A percentile compares a stretch with the other conserved stretches of the same genome.
Evolutionary conservation across 2,329 filamentous ascomycete species (phyloP).

Genomic region (Magnaporthiopsis rhizophila): DNA sequence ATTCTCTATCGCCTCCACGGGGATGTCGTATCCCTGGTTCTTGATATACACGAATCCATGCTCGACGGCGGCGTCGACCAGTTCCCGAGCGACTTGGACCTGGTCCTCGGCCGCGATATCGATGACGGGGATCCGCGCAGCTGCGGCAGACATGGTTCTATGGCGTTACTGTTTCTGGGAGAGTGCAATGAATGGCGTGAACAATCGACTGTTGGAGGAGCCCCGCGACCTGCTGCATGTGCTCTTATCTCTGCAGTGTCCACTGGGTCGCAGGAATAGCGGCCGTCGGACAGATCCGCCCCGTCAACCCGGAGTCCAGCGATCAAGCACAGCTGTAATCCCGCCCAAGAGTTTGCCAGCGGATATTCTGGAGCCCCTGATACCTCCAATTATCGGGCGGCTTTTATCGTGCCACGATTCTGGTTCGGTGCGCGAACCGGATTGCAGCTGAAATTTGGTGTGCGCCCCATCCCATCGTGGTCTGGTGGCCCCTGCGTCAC

Average conservation of each 20-base stretch:
- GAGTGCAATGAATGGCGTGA: background rate
- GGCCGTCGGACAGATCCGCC: background rate
- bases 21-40: constrained; percentile 63
- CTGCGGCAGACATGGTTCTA: constrained; percentile 19
- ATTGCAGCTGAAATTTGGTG: background rate
- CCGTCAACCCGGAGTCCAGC: background rate
- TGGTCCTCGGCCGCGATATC: constrained; percentile 60
- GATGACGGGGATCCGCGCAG: constrained; percentile 65
- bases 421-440: too few species aligned
- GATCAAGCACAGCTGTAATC: background rate
- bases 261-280: background rate
- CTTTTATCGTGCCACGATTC: too few species aligned
- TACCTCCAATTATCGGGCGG: too few species aligned
- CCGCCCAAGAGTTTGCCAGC: background rate
- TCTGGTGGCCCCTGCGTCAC: too few species aligned
- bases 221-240: background rate
- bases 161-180: background rate
- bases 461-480: too few species aligned
- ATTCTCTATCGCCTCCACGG: constrained; percentile 54
- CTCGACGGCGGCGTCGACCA: constrained; percentile 72
- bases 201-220: background rate
- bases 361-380: too few species aligned
- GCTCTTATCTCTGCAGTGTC: background rate
- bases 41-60: constrained; percentile 89
- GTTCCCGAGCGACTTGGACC: constrained; percentile 50